Base-by-base conservation (phyloP, 192 early-diverging fungal species). In the Glomus cerebriforme region DNA sequence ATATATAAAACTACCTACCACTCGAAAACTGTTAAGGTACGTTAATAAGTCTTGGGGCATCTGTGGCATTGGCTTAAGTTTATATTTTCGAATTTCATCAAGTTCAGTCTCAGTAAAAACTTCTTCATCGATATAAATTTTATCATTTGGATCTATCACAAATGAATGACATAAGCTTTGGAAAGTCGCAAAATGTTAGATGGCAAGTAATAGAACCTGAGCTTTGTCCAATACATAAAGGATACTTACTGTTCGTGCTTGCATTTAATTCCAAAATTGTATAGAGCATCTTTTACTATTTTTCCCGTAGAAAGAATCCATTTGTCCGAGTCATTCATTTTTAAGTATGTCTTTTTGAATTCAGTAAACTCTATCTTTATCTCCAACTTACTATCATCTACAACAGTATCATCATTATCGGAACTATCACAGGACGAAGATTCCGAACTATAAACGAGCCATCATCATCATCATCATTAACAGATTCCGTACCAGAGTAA, bases 271-370 rank as follows among this genome's bases (percentile, higher is more conserved):
- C 63, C 43, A 62, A 75, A 76, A 59, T 75, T 60, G 47, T 76
- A 77, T 39, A 77, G 59, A 10, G n/a, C 64, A 59, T 81, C 74
- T 60, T 81, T 67, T 7, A 81, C 80, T 43, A 75, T 62, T 26
- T 81, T 81, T 67, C 80, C 74, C 26, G 80, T 66, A 54, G 72
- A 66, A 32, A 80, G 49, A 32, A 34, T 43, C 80, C 80, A 81
- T 59, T 81, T 81, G 3, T 81, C 39, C 6, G n/a, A 59, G 66
- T 77, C 59, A 54, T 77, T 26, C 65, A 81, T 74, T 68, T 31
- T 68, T 62, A 17, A 39, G 69, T 76, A 81, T 26, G 7, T 71
- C n/a, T 77, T 49, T 29, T 10, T 26, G 22, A 72, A 72, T 15
- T 47, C 45, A 47, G 37, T 7, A 0, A 39, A 39, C 2, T 39